phyloP scores from a whole-genome alignment of 345 rosid species.

The Murraya paniculata region DNA sequence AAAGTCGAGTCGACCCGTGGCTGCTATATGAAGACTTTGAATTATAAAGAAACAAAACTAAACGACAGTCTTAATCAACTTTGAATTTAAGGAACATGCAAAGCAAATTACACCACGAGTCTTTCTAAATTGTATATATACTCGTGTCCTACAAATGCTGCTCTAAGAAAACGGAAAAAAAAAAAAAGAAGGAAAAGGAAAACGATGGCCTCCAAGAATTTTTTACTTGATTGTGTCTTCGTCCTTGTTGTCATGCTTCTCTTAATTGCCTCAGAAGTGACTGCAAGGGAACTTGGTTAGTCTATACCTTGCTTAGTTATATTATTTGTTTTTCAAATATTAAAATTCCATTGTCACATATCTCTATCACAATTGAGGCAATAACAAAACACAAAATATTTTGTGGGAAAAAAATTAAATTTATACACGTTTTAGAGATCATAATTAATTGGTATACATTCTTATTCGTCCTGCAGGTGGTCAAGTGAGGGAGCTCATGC shows the following conservation, averaged over 20 bases:
- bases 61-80: neutral
- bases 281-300: neutral
- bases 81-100: neutral
- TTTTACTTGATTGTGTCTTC: neutral
- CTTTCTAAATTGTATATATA: neutral
- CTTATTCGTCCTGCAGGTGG: neutral
- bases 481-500: neutral
- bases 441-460: neutral
- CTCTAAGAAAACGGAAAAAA: neutral
- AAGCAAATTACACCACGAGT: neutral
- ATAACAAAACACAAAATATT: neutral
- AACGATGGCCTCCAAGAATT: neutral
- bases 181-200: neutral
- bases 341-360: neutral
- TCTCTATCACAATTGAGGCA: neutral
- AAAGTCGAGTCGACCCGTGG: no score
- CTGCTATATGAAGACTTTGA: no score
- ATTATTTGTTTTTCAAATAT: neutral
- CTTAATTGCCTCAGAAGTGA: neutral
- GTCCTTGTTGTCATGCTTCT: constrained; percentile 2
- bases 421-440: neutral
- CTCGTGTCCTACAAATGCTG: no score
- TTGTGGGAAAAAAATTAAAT: no score
- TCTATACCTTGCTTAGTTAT: neutral
- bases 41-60: no score